Evolutionary conservation across 2,329 filamentous ascomycete species (phyloP), one percentile per base, ranked within the genome.

Genomic region (Exophiala dermatitidis): DNA sequence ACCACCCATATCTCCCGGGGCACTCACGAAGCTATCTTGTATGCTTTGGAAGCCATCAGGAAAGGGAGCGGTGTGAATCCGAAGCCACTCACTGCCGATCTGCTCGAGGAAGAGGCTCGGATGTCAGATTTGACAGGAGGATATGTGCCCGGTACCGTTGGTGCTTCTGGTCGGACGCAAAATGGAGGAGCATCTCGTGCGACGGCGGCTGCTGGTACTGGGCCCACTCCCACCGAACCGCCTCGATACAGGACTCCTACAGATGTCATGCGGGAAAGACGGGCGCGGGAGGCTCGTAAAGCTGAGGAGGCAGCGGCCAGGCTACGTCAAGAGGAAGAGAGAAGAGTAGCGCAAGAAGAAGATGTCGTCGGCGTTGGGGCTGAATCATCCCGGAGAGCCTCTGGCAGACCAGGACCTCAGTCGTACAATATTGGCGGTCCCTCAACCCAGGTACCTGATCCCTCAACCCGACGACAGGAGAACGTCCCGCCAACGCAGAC

Each of bases 21-120:
- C 60, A 95, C 89, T 44, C 87, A 88, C 60, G 88, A 86, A 69
- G 91, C 93, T 36, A 90, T 98, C 67, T 84, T 95, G 64, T 97
- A 87, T 75, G 83, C 90, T 36, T 81, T 97, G 53, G 89, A 94
- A 74, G 89, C 88, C 36, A 79, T 97, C 62, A 85, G 90, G 43
- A 55, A 48, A 58, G 62, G 64, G 46, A 49, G 62, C 53, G 54
- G 62, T 49, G 53, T 56, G 38, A 37, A 63, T 56, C 49, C 64
- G 62, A 81, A 85, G 44, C 90, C 91, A 1, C 94, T 97, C 71
- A 94, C 90, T 5, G 79, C 86, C 28, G 90, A 95, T 70, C 74
- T 84, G 62, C 79, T 84, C 57, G 93, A 98, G 77, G 88, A 95
- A 75, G 86, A 88, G 79, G 88, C 90, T 63, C 81, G 82, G 65